Evolutionary conservation across 768 basidiomycete species (phyloP), one percentile per base, ranked within the genome.

Genomic region (Lentinula detonsa): DNA sequence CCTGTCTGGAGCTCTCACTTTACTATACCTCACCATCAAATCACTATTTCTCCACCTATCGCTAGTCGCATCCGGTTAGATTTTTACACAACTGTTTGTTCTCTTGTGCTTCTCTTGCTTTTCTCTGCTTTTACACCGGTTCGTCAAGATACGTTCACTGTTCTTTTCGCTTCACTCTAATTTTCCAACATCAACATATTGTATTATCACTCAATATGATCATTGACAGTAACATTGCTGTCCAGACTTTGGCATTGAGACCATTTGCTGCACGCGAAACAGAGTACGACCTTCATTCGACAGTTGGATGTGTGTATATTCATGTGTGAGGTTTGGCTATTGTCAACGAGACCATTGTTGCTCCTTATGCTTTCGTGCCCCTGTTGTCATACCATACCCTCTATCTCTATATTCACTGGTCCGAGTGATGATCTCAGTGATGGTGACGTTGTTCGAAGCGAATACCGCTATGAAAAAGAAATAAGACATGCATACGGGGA

Each of bases 381-480:
- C 28, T 28, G 37, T 8, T 39, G 3, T 45, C n/a, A 18, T 45
- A 5, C n/a, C n/a, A n/a, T n/a, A 1, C n/a, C 7, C 43, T 45
- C 15, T 18, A 1, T 18, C 7, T 39, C 37, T 39, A 39, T 8
- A 0, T 39, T 39, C 9, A 39, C 37, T 39, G 37, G 37, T 8
- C 43, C 43, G 6, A 45, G 5, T 6, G 16, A 45, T 13, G 37
- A 13, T 39, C 37, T 80, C 72, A 77, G 73, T 90, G 87, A 65
- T 91, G 86, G 70, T 93, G 88, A 45, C 83, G 88, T 73, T 94
- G 92, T 73, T 96, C 90, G 70, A 93, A 97, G 56, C 88, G 90
- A 57, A 96, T 81, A 49, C 95, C 95, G 67, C 95, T 96, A 67
- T 57, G 39, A 65, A 35, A 65, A 59, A 48, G 46, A 59, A 69